Evolutionary conservation across 768 basidiomycete genomes (phyloP).

Genomic region (Agrocybe pediades): DNA sequence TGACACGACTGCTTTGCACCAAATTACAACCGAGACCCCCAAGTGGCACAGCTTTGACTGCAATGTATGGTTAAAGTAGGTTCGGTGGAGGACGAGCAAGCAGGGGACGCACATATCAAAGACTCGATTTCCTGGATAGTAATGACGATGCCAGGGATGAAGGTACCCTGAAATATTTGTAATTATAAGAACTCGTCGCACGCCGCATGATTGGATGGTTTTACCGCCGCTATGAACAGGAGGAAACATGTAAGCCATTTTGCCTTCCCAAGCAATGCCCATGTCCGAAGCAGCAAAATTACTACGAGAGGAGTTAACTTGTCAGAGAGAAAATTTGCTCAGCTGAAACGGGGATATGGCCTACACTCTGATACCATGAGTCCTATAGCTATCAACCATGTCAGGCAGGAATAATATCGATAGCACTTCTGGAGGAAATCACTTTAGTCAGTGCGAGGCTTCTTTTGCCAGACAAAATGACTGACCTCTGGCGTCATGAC

Average conservation of each 20-base stretch:
- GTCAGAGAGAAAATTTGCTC: too few relatives aligned
- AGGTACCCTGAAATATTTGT: slow-evolving; percentile 24
- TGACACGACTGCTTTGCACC: slow-evolving; percentile 29
- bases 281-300: slow-evolving; percentile 19
- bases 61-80: not conserved
- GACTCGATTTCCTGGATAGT: slow-evolving; percentile 33
- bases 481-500: not conserved
- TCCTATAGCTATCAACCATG: slow-evolving; percentile 12
- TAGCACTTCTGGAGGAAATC: slow-evolving; percentile 7
- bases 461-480: not conserved
- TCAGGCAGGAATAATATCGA: slow-evolving; percentile 2
- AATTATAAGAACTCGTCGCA: too few relatives aligned
- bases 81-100: not conserved
- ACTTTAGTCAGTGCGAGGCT: not conserved
- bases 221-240: slow-evolving; percentile 8
- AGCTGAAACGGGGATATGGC: too few relatives aligned
- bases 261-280: slow-evolving; percentile 12
- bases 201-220: too few relatives aligned
- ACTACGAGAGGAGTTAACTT: slow-evolving; percentile 1
- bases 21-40: slow-evolving; percentile 31
- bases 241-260: slow-evolving; percentile 3
- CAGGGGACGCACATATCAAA: slow-evolving; percentile 29
- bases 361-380: slow-evolving; percentile 16
- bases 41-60: not conserved
- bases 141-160: slow-evolving; percentile 29